These are phyloP conservation scores for Scheffersomyces stambukii DNA, from an alignment of 1,139 yeast species.

Conservation along the genomic window DNA sequence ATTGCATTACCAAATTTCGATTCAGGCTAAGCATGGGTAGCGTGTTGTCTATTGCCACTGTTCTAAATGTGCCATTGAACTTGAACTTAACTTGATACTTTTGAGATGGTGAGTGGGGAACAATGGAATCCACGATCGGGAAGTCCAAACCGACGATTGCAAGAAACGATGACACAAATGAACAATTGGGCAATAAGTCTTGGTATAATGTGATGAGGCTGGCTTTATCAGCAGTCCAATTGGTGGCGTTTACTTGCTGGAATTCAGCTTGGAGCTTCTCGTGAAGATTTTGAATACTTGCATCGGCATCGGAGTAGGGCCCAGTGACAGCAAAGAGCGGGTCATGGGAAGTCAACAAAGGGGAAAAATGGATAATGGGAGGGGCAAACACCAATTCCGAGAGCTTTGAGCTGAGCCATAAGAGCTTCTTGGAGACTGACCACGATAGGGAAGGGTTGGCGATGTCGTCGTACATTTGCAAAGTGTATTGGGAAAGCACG, in stretches of 20 bases:
- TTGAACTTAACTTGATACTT: slow-evolving; percentile 31
- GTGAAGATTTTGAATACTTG: slow-evolving; percentile 15
- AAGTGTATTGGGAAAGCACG: slow-evolving; percentile 17
- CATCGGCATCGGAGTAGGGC: slow-evolving; percentile 3
- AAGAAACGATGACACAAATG: slow-evolving; percentile 65
- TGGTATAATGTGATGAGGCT: slow-evolving; percentile 38
- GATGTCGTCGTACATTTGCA: slow-evolving; percentile 18
- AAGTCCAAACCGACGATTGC: slow-evolving; percentile 28
- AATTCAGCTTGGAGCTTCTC: slow-evolving; percentile 12
- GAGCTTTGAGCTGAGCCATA: slow-evolving; percentile 45
- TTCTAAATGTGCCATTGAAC: slow-evolving; percentile 59
- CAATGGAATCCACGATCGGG: slow-evolving; percentile 14
- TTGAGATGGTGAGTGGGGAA: slow-evolving; percentile 23
- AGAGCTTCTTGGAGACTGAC: slow-evolving; percentile 20
- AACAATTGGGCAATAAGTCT: slow-evolving; percentile 66
- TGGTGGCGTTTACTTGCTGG: slow-evolving; percentile 10
- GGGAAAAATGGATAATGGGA: slow-evolving; percentile 27
- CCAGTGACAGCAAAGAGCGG: slow-evolving; percentile 7
- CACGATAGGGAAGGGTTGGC: slow-evolving; percentile 2
- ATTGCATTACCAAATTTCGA: slow-evolving; percentile 31
- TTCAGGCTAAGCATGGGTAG: slow-evolving; percentile 25
- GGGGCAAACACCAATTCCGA: slow-evolving; percentile 22
- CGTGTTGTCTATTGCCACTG: slow-evolving; percentile 46
- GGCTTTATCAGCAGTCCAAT: slow-evolving; percentile 15
- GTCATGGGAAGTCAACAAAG: slow-evolving; percentile 12